These are phyloP conservation scores for Fulvia fulva DNA, from an alignment of 2,329 filamentous ascomycete species.

Conservation along the genomic window DNA sequence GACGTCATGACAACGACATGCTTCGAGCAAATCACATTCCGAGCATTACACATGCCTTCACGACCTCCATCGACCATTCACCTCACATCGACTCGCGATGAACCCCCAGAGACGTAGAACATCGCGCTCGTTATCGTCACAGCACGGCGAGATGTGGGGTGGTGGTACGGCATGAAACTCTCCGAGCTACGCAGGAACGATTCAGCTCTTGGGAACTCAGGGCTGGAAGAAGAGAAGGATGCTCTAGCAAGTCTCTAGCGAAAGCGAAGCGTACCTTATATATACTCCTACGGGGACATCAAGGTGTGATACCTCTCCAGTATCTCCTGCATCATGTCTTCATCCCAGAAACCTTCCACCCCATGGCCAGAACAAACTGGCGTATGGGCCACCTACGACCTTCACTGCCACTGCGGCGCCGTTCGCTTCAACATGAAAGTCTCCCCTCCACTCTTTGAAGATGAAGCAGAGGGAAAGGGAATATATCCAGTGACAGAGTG, in stretches of 20 bases:
- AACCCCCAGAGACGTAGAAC: not conserved
- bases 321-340: not conserved
- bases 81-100: not conserved
- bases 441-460: constrained; percentile 25
- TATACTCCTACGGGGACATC: not conserved
- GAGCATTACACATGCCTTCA: not conserved
- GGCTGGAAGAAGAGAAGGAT: not conserved
- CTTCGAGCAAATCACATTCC: not conserved
- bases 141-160: not conserved
- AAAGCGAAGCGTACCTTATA: not conserved
- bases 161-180: not conserved
- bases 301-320: not conserved
- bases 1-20: not conserved
- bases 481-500: constrained; percentile 23
- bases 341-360: not conserved
- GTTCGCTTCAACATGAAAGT: constrained; percentile 24
- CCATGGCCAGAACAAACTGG: constrained; percentile 20
- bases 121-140: not conserved
- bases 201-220: not conserved
- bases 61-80: not conserved
- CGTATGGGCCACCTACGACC: constrained; percentile 18
- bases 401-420: constrained; percentile 31
- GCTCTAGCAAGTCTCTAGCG: not conserved
- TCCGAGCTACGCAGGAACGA: not conserved
- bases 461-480: constrained; percentile 13